Evolutionary conservation across 371 early-diverging fungal genomes (phyloP).

Genomic region (Syncephalastrum sp.): DNA sequence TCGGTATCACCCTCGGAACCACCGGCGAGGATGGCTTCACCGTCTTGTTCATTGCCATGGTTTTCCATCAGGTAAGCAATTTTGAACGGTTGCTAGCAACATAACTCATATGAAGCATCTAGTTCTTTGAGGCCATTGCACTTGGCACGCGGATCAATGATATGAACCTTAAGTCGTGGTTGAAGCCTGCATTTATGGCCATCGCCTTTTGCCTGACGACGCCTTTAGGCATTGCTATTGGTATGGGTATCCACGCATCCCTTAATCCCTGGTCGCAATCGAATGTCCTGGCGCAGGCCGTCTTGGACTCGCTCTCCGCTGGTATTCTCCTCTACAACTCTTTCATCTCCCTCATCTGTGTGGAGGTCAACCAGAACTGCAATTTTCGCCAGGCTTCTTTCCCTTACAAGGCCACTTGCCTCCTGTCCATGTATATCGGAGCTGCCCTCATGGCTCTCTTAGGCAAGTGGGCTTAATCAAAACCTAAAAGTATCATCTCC

Average conservation of each 20-base stretch:
- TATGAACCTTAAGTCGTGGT: constrained; percentile 42
- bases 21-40: constrained; percentile 62
- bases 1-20: constrained; percentile 81
- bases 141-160: constrained; percentile 62
- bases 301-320: constrained; percentile 62
- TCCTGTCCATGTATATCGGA: constrained; percentile 59
- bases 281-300: constrained; percentile 50
- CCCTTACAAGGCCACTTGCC: constrained; percentile 30
- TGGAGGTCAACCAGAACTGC: constrained; percentile 42
- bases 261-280: constrained; percentile 56
- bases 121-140: constrained; percentile 70
- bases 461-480: constrained; percentile 71
- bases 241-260: constrained; percentile 56
- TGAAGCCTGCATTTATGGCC: constrained; percentile 47
- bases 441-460: constrained; percentile 74
- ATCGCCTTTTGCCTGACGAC: constrained; percentile 61
- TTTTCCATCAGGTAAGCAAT: constrained; percentile 77
- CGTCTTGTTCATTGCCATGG: constrained; percentile 76
- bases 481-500: too few relatives aligned
- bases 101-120: constrained; percentile 2
- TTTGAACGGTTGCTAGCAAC: background rate
- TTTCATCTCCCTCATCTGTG: constrained; percentile 52
- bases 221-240: constrained; percentile 69
- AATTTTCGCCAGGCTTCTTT: constrained; percentile 28
- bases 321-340: constrained; percentile 67